These are phyloP conservation scores for Termitomyces sp. DNA, from an alignment of 768 basidiomycete genomes.

Conservation along the genomic window DNA sequence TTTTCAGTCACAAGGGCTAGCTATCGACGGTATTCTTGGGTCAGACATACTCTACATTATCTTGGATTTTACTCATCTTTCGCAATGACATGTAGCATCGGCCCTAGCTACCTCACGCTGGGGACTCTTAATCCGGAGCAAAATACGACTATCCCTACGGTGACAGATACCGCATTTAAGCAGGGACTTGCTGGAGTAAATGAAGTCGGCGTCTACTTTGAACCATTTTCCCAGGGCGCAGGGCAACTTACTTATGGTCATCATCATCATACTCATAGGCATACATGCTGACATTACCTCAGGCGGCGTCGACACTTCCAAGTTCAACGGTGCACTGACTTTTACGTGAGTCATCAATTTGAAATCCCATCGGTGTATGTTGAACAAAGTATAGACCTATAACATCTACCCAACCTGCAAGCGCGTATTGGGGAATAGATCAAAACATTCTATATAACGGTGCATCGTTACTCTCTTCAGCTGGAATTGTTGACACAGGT, in stretches of 20 bases:
- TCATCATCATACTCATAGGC: conserved; percentile 20
- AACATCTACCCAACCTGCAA: conserved; percentile 40
- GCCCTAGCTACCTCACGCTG: conserved; percentile 50
- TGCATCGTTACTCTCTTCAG: conserved; percentile 36
- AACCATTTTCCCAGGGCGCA: conserved; percentile 32
- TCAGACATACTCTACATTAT: conserved; percentile 19
- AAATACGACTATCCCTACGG: conserved; percentile 36
- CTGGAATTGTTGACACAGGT: conserved; percentile 62
- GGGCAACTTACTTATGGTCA: conserved; percentile 57
- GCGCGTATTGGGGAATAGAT: conserved; percentile 55
- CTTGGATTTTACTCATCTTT: neutral
- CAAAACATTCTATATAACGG: conserved; percentile 48
- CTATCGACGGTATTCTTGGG: conserved; percentile 64
- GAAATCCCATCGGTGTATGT: neutral
- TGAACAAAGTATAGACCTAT: conserved; percentile 28
- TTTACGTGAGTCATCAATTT: conserved; percentile 29
- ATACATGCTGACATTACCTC: neutral
- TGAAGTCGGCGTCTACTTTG: conserved; percentile 46
- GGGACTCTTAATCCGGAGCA: conserved; percentile 27
- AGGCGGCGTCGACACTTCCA: conserved; percentile 12
- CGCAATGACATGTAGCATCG: conserved; percentile 37
- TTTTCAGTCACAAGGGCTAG: conserved; percentile 35
- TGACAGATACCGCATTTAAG: conserved; percentile 47
- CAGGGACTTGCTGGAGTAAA: conserved; percentile 32
- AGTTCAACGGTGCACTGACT: conserved; percentile 35